These are phyloP conservation scores for Wallacemonas sp. DNA, from an alignment of 208 protist species.

Conservation along the genomic window DNA sequence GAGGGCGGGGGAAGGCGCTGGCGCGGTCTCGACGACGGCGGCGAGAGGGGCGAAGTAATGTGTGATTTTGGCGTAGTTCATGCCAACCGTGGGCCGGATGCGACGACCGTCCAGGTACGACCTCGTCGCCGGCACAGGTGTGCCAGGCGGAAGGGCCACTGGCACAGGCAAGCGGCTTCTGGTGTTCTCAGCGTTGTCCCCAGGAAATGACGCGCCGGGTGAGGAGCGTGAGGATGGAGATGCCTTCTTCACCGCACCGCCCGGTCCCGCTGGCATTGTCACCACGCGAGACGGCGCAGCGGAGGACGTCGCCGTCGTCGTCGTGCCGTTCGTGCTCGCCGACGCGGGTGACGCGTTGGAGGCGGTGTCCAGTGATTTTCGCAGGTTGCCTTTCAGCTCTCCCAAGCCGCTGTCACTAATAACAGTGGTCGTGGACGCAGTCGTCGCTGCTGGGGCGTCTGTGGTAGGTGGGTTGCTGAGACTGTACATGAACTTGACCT, in stretches of 20 bases:
- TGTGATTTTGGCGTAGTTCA: constrained; percentile 96
- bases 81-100: constrained; percentile 97
- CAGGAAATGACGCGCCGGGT: too few species aligned
- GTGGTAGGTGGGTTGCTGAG: constrained; percentile 50
- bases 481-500: constrained; percentile 92
- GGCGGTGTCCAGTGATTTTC: background rate
- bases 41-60: constrained; percentile 46
- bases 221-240: background rate
- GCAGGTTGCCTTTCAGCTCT: background rate
- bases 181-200: too few species aligned
- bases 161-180: too few species aligned
- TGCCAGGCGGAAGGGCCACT: constrained; percentile 20
- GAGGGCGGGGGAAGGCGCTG: background rate
- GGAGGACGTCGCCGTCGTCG: background rate
- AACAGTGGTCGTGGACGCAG: background rate
- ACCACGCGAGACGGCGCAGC: constrained; percentile 2
- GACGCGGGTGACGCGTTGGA: too few species aligned
- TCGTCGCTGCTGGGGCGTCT: constrained; percentile 1
- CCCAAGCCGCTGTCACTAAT: background rate
- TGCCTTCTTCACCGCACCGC: background rate
- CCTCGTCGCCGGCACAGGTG: constrained; percentile 22
- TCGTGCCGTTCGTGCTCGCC: background rate
- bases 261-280: background rate
- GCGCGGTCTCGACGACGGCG: background rate
- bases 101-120: constrained; percentile 56